phyloP scores from a whole-genome alignment of 2,329 filamentous ascomycete genomes.

The Ilyonectria destructans region DNA sequence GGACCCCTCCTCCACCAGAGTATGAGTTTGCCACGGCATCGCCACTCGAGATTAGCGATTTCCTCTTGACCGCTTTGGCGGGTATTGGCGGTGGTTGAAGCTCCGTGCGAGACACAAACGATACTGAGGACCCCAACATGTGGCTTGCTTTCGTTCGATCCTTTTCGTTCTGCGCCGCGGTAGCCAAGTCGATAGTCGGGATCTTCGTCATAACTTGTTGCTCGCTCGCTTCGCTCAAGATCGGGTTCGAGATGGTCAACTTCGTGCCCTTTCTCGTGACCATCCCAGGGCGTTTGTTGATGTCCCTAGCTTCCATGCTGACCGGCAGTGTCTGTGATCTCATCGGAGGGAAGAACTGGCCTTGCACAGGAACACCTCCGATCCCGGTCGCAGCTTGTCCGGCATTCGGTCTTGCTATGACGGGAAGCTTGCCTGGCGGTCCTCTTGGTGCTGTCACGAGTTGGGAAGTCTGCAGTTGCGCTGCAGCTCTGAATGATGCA shows the following conservation, averaged over 20 bases:
- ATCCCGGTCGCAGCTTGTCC: constrained; percentile 56
- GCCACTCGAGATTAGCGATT: constrained; percentile 56
- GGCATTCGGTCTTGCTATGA: constrained; percentile 57
- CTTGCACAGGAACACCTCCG: constrained; percentile 59
- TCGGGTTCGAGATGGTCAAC: constrained; percentile 66
- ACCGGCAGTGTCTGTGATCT: constrained; percentile 50
- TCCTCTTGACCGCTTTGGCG: constrained; percentile 54
- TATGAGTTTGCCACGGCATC: constrained; percentile 53
- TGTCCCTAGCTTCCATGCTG: constrained; percentile 33
- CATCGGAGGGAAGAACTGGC: constrained; percentile 61
- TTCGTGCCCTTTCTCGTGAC: constrained; percentile 54
- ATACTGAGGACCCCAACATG: constrained; percentile 50
- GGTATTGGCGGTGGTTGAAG: constrained; percentile 55
- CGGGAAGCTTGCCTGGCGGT: constrained; percentile 53
- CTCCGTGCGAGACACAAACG: constrained; percentile 56
- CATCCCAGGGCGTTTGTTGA: constrained; percentile 47
- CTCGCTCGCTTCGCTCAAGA: constrained; percentile 56
- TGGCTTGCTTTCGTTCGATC: constrained; percentile 58
- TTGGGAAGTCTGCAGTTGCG: constrained; percentile 35
- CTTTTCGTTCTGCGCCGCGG: constrained; percentile 64
- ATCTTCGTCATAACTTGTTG: constrained; percentile 63
- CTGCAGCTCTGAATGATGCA: constrained; percentile 44
- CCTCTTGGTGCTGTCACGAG: constrained; percentile 27
- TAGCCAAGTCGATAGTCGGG: constrained; percentile 66
- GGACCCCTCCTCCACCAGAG: constrained; percentile 10